Conservation (phyloP, 208 protist species). For the Perkinsela sp. region DNA sequence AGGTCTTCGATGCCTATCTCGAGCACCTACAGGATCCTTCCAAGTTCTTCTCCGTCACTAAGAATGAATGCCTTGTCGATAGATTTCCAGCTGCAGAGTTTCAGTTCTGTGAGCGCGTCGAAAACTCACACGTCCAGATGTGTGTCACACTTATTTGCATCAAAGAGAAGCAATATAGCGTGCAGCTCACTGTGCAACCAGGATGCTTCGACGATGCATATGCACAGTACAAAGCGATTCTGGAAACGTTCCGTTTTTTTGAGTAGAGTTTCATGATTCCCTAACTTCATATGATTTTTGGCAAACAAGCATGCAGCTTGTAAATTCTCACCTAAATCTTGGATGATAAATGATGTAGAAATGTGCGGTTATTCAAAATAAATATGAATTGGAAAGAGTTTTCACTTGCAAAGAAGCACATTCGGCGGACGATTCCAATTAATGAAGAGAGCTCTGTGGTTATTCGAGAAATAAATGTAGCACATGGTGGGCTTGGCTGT, state of each 20-base stretch:
- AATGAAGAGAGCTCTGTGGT: not conserved
- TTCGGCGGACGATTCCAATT: not conserved
- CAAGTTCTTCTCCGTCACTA: not conserved
- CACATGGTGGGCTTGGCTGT: constrained; percentile 3
- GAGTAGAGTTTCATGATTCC: not conserved
- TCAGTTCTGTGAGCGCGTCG: not conserved
- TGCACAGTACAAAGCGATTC: not conserved
- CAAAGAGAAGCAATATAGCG: not conserved
- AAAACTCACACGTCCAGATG: not conserved
- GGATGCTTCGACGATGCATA: not conserved
- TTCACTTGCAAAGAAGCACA: not conserved
- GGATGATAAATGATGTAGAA: no score
- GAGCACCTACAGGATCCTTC: not conserved
- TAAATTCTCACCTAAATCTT: no score
- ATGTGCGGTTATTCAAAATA: no score
- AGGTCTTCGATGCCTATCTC: not conserved
- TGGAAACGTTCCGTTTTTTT: not conserved
- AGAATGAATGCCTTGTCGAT: not conserved
- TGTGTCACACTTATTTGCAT: not conserved
- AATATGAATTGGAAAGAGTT: not conserved
- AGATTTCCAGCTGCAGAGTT: not conserved
- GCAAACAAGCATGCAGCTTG: no score
- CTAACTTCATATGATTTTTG: no score
- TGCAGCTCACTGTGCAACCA: not conserved
- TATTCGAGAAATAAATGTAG: constrained; percentile 5